Base-by-base conservation (phyloP, 73 alveolate genomes). In the Paramecium sonneborni region DNA sequence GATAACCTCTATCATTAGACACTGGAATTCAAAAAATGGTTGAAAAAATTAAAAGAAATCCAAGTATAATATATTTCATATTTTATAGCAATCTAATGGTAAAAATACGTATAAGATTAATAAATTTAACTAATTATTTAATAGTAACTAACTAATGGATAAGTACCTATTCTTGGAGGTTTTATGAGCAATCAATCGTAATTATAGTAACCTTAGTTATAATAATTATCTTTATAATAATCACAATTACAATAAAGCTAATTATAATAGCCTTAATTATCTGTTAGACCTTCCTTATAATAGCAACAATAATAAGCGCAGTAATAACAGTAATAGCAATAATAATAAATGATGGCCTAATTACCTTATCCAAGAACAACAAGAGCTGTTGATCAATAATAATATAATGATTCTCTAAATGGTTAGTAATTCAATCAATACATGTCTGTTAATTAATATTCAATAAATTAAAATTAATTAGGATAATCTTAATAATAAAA, bases 1-100 rank as follows among this genome's bases (percentile, higher is more conserved):
- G 55, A 43, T 2, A 14, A 3, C 72, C 90, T 20, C 2, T n/a
- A 5, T 37, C 11, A 26, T 76, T 76, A 28, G 88, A 76, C 14
- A 9, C 14, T 6, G 88, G 88, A 18, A 76, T 76, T 8, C 18
- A 18, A 38, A 76, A 37, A 41, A 38, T 76, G 35, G 88, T 76
- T 10, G 88, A 76, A 10, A 76, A 76, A 41, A 76, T 76, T 37
- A 76, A 37, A 20, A 76, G 39, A 76, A 76, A 41, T 38, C 88
- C 88, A 35, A 76, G 88, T 76, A 76, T 39, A 3, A 56, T 10
- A 38, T 76, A 38, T 76, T 37, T 38, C 3, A 24, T 15, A n/a
- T 46, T 12, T 14, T 18, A n/a, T 76, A 76, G 88, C 14, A 11
- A 18, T 37, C 21, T 21, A 32, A 32, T 76, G 88, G 88, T 10